These are phyloP conservation scores for Lasiodiplodia citricola DNA, from an alignment of 2,329 filamentous ascomycete genomes.

Conservation along the genomic window DNA sequence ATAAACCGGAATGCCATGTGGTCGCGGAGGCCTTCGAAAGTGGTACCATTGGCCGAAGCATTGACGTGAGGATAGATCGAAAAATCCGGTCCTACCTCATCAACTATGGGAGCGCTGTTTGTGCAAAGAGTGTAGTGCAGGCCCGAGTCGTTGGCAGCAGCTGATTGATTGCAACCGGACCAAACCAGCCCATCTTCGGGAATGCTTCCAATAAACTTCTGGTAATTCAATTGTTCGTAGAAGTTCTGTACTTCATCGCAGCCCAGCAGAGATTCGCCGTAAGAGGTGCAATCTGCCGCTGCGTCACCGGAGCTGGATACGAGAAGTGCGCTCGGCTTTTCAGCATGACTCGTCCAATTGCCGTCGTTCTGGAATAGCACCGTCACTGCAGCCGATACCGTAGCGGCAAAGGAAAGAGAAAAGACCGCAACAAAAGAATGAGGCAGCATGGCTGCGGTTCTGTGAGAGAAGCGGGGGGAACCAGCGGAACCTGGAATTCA, in stretches of 20 bases:
- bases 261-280: not conserved
- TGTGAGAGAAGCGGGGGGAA: not conserved
- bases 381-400: not conserved
- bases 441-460: not conserved
- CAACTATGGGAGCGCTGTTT: slow-evolving; percentile 2
- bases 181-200: not conserved
- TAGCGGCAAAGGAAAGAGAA: not conserved
- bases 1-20: slow-evolving; percentile 22
- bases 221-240: not conserved
- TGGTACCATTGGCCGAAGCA: not conserved
- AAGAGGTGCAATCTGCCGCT: not conserved
- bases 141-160: not conserved
- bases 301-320: not conserved
- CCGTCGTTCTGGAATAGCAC: slow-evolving; percentile 20
- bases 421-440: not conserved
- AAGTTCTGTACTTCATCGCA: not conserved
- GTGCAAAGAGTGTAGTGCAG: slow-evolving; percentile 1
- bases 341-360: slow-evolving; percentile 21
- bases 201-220: slow-evolving; percentile 8
- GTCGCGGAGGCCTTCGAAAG: slow-evolving; percentile 9
- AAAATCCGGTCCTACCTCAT: not conserved
- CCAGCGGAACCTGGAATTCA: not conserved
- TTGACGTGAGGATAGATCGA: slow-evolving; percentile 1
- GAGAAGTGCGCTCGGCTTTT: slow-evolving; percentile 2
- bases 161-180: not conserved